Evolutionary conservation across 345 rosid species (phyloP).

Genomic region (Eucalyptus leucophloia): DNA sequence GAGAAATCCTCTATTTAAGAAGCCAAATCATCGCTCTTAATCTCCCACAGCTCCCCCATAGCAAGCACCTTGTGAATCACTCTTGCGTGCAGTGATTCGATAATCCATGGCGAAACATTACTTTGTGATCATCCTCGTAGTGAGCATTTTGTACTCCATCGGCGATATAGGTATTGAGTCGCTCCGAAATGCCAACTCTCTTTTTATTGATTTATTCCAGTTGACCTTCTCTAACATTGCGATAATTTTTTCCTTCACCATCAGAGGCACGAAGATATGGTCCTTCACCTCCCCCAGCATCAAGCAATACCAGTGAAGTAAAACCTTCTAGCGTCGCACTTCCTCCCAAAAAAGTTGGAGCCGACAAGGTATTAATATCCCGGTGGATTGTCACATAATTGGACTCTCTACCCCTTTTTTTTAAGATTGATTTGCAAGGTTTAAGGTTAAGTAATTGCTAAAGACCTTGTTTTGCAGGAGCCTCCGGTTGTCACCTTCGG

Average conservation of each 20-base stretch:
- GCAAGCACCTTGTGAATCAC: background rate
- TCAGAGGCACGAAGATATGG: background rate
- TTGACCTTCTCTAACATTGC: background rate
- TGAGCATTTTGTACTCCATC: background rate
- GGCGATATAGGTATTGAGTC: background rate
- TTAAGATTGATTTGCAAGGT: background rate
- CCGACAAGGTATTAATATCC: background rate
- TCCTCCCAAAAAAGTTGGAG: background rate
- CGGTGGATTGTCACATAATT: background rate
- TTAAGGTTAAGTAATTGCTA: background rate
- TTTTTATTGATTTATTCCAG: no score
- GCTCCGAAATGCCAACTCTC: background rate
- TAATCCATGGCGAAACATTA: background rate
- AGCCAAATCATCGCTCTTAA: no score
- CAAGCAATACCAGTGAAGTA: background rate
- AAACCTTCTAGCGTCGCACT: background rate
- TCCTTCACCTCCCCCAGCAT: no score
- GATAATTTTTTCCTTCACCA: no score
- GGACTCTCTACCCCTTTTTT: background rate
- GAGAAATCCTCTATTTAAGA: no score
- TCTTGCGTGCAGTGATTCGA: background rate
- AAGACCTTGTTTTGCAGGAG: background rate
- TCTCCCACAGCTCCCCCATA: no score
- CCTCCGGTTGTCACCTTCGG: background rate
- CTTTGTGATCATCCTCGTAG: background rate